Evolutionary conservation across 768 basidiomycete genomes (phyloP).

Genomic region (Floccularia luteovirens): DNA sequence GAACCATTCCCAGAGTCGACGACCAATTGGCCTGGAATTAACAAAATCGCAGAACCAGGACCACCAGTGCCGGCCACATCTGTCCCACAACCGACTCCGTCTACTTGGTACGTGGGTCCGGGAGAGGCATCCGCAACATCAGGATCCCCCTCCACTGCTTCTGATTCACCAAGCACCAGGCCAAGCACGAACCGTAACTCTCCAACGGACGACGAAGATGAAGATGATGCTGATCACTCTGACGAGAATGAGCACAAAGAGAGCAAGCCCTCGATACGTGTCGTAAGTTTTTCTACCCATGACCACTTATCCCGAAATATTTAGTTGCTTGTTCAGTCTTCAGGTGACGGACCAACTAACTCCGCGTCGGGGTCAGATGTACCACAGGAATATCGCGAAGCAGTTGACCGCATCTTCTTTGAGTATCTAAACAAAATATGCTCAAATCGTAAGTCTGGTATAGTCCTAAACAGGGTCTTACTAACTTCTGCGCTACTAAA

Average conservation of each 20-base stretch:
- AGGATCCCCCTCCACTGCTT: slow-evolving; percentile 17
- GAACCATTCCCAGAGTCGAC: slow-evolving; percentile 16
- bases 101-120: slow-evolving; percentile 10
- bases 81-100: not conserved
- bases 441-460: slow-evolving; percentile 65
- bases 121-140: slow-evolving; percentile 13
- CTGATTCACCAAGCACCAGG: slow-evolving; percentile 18
- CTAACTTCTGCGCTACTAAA: too few relatives aligned
- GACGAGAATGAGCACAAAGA: slow-evolving; percentile 28
- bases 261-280: slow-evolving; percentile 5
- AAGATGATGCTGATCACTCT: slow-evolving; percentile 32
- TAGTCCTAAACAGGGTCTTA: slow-evolving; percentile 8
- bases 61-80: slow-evolving; percentile 4
- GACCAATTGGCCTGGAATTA: not conserved
- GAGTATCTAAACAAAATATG: slow-evolving; percentile 84
- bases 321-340: slow-evolving; percentile 13
- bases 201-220: slow-evolving; percentile 43
- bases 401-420: slow-evolving; percentile 89
- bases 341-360: slow-evolving; percentile 20
- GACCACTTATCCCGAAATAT: too few relatives aligned
- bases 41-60: not conserved
- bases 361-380: slow-evolving; percentile 42
- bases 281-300: not conserved
- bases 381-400: slow-evolving; percentile 70
- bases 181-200: slow-evolving; percentile 29